These are phyloP conservation scores for Nemania sp. DNA, from an alignment of 2,329 filamentous ascomycete genomes.

Conservation along the genomic window DNA sequence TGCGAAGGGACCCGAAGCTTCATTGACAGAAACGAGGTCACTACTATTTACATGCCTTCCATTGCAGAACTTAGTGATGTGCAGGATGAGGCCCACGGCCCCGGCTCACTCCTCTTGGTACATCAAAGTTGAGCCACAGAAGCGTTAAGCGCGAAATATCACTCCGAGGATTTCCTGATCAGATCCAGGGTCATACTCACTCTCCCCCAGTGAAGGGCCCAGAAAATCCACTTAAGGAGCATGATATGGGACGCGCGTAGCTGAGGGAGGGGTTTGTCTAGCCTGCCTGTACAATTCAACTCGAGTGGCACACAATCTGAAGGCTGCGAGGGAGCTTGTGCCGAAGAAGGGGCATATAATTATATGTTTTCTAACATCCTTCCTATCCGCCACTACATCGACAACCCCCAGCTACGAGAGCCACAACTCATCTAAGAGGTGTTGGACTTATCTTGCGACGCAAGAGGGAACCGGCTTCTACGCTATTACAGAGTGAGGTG, in stretches of 20 bases:
- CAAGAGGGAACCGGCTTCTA: not conserved
- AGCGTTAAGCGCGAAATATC: not conserved
- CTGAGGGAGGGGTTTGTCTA: too few relatives aligned
- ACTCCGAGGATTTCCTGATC: not conserved
- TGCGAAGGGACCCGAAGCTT: not conserved
- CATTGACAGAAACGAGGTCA: not conserved
- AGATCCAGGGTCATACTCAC: not conserved
- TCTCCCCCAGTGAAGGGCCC: not conserved
- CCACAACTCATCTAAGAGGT: not conserved
- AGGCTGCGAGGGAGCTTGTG: too few relatives aligned
- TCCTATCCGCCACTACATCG: not conserved
- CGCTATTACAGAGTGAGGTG: not conserved
- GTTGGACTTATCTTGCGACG: not conserved
- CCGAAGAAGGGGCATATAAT: not conserved
- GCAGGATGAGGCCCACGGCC: not conserved
- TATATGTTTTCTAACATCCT: not conserved
- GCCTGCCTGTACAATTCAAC: too few relatives aligned
- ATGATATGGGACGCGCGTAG: not conserved
- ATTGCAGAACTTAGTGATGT: not conserved
- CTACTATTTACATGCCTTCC: not conserved
- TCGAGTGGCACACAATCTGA: too few relatives aligned
- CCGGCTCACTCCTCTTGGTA: not conserved
- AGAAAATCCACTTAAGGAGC: not conserved
- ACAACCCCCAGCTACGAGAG: not conserved
- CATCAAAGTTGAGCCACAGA: not conserved